A percentile compares a stretch with the other conserved stretches of the same genome.
Evolutionary conservation across 805 yeast genomes (phyloP).

Genomic region (Danielia reshetovae): DNA sequence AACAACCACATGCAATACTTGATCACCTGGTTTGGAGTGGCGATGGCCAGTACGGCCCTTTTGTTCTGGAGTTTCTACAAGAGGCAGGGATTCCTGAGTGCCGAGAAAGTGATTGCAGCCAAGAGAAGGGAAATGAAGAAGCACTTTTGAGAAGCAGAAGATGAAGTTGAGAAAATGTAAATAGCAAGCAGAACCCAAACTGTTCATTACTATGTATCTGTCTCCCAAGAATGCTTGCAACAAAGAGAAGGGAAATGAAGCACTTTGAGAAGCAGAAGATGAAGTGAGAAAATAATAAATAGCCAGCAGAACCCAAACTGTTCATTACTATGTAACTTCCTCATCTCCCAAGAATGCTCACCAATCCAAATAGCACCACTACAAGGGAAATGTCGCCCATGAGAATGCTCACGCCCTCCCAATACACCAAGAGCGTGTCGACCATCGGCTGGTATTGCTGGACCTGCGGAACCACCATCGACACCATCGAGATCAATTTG

Average conservation of each 20-base stretch:
- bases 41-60: slow-evolving; percentile 67
- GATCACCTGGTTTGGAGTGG: slow-evolving; percentile 92
- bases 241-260: slow-evolving; percentile 38
- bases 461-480: slow-evolving; percentile 33
- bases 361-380: slow-evolving; percentile 36
- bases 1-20: slow-evolving; percentile 91
- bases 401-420: slow-evolving; percentile 34
- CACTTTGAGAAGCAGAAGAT: slow-evolving; percentile 3
- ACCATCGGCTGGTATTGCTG: slow-evolving; percentile 25
- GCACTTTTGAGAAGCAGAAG: slow-evolving; percentile 4
- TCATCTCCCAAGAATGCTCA: slow-evolving; percentile 17
- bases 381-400: slow-evolving; percentile 35
- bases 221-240: slow-evolving; percentile 36
- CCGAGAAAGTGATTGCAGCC: slow-evolving; percentile 38
- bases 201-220: no score
- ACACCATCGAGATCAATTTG: slow-evolving; percentile 27
- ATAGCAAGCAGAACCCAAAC: neutral
- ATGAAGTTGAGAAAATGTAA: neutral
- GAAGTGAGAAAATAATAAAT: neutral
- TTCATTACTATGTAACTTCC: neutral
- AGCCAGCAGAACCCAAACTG: neutral
- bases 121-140: slow-evolving; percentile 35
- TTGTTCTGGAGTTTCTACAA: slow-evolving; percentile 39
- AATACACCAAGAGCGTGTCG: slow-evolving; percentile 28
- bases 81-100: slow-evolving; percentile 27